These are phyloP conservation scores for Aspergillus phoenicis DNA, from an alignment of 2,329 filamentous ascomycete species.

Conservation along the genomic window DNA sequence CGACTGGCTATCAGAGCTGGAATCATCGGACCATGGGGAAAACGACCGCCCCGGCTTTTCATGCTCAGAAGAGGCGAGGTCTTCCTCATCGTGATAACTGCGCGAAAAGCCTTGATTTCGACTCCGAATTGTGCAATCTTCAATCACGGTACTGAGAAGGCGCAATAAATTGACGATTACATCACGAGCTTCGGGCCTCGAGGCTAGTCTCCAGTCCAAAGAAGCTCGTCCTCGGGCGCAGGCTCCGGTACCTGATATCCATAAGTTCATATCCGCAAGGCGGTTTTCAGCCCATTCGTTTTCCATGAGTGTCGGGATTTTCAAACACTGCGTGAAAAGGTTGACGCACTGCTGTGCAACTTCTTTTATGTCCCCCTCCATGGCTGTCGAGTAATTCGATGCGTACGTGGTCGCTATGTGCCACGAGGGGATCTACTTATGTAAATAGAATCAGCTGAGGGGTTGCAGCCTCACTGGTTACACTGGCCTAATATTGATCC, in stretches of 20 bases:
- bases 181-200: slow-evolving; percentile 5
- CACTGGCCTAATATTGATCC: too few species aligned
- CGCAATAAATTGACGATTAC: neutral
- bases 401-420: too few species aligned
- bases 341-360: neutral
- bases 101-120: neutral
- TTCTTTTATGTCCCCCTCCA: neutral
- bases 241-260: slow-evolving; percentile 10
- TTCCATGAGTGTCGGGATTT: neutral
- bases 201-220: slow-evolving; percentile 6
- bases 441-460: too few species aligned
- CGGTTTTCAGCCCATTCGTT: slow-evolving; percentile 18
- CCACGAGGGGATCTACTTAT: too few species aligned
- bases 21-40: neutral
- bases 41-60: neutral
- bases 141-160: neutral
- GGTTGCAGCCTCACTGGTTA: too few species aligned
- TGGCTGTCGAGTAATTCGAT: neutral
- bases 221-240: slow-evolving; percentile 6
- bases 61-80: neutral
- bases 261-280: slow-evolving; percentile 17
- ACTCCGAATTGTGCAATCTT: neutral
- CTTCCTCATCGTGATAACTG: neutral
- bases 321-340: neutral
- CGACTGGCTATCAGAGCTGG: neutral